These are phyloP conservation scores for Anastatica hierochuntica DNA, from an alignment of 345 rosid genomes.

Conservation along the genomic window DNA sequence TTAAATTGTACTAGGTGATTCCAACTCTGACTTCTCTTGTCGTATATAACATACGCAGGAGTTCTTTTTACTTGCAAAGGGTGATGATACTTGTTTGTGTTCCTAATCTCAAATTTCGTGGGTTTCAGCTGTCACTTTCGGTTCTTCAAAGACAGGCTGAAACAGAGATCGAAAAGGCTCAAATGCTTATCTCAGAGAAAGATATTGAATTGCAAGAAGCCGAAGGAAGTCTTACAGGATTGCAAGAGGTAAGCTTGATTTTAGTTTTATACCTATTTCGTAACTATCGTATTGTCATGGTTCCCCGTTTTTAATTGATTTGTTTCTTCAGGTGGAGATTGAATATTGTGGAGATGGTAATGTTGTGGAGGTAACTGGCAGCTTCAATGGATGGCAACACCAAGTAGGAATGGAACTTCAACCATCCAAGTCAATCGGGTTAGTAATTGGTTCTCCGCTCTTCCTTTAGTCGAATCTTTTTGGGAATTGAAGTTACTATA, in stretches of 20 bases:
- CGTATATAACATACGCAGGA: too few relatives aligned
- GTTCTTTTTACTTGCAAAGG: background rate
- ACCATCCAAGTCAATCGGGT: conserved; percentile 31
- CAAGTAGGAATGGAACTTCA: conserved; percentile 66
- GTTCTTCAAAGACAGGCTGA: conserved; percentile 65
- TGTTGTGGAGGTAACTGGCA: conserved; percentile 84
- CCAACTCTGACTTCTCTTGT: background rate
- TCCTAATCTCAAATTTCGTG: conserved; percentile 9
- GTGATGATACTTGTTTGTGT: background rate
- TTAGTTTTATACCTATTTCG: background rate
- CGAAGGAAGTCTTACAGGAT: conserved; percentile 71
- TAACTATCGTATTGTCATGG: background rate
- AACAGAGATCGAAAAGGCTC: conserved; percentile 63
- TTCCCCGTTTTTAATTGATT: background rate
- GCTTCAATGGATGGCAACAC: conserved; percentile 95
- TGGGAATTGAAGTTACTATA: background rate
- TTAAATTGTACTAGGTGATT: background rate
- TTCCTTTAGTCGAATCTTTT: background rate
- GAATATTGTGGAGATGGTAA: conserved; percentile 68
- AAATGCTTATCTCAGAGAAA: conserved; percentile 54
- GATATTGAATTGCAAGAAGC: conserved; percentile 68
- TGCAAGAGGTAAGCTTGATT: conserved; percentile 54
- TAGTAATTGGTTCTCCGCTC: conserved; percentile 11
- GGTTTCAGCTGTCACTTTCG: conserved; percentile 46
- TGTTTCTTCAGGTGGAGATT: conserved; percentile 49